A percentile compares a stretch with the other conserved stretches of the same genome.
These are phyloP conservation scores for Backusella morwellensis DNA, from an alignment of 192 early-diverging fungal species.

Conservation along the genomic window DNA sequence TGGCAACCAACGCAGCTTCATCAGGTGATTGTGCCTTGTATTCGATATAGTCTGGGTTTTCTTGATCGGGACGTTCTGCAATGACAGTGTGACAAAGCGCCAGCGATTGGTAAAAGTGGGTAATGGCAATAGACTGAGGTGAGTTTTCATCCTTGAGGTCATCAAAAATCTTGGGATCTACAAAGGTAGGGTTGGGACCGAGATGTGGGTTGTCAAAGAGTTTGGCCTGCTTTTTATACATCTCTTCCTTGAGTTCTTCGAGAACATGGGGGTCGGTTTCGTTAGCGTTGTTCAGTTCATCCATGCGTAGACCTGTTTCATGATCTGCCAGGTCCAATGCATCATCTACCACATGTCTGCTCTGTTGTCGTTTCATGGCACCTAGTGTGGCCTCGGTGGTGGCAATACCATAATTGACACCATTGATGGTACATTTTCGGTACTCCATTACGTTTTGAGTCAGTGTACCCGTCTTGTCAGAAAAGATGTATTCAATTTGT, in stretches of 20 bases:
- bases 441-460: conserved; percentile 98
- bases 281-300: conserved; percentile 12
- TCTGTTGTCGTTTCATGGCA: conserved; percentile 29
- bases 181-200: conserved; percentile 68
- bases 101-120: conserved; percentile 80
- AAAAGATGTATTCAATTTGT: conserved; percentile 95
- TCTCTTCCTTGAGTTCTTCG: conserved; percentile 40
- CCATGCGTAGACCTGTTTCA: conserved; percentile 20
- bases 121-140: conserved; percentile 58
- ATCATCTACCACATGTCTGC: neutral
- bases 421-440: conserved; percentile 86
- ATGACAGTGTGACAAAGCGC: conserved; percentile 91
- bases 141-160: conserved; percentile 51
- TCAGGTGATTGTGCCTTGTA: conserved; percentile 96
- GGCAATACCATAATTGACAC: conserved; percentile 75
- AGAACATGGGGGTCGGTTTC: conserved; percentile 35
- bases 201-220: conserved; percentile 62
- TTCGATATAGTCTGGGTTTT: conserved; percentile 54
- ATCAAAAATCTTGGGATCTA: conserved; percentile 61
- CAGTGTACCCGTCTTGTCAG: conserved; percentile 95
- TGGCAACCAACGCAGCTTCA: conserved; percentile 88
- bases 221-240: conserved; percentile 56
- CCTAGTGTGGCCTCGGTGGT: conserved; percentile 53
- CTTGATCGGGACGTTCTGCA: conserved; percentile 44
- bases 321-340: conserved; percentile 3